Evolutionary conservation across 164 flowering plant genomes (phyloP).

Genomic region (Magnolia kwangsiensis): DNA sequence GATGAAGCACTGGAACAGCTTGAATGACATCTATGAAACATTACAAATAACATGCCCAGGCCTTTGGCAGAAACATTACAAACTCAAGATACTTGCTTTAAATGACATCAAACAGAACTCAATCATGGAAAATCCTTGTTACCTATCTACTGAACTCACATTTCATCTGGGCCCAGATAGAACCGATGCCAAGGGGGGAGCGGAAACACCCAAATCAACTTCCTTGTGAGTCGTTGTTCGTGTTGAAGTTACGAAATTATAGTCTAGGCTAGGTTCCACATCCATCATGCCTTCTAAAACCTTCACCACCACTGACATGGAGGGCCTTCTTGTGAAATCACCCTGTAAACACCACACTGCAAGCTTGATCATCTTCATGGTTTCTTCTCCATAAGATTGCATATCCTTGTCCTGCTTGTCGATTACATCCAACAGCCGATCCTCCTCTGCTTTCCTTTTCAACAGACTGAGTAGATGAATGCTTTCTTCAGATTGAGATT

Average conservation of each 20-base stretch:
- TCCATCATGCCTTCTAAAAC: slow-evolving; percentile 21
- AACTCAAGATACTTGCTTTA: not conserved
- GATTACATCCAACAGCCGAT: slow-evolving; percentile 13
- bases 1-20: too few relatives aligned
- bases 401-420: slow-evolving; percentile 5
- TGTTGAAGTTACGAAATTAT: slow-evolving; percentile 8
- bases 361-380: slow-evolving; percentile 11
- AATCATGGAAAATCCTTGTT: not conserved
- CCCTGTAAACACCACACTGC: slow-evolving; percentile 20
- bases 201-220: slow-evolving; percentile 7
- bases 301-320: slow-evolving; percentile 24
- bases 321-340: slow-evolving; percentile 16
- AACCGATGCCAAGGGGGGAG: not conserved
- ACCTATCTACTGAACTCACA: not conserved
- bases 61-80: not conserved
- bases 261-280: not conserved
- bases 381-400: slow-evolving; percentile 9
- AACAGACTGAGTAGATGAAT: slow-evolving; percentile 11
- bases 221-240: slow-evolving; percentile 6
- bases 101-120: not conserved
- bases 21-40: not conserved
- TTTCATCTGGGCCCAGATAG: slow-evolving; percentile 17
- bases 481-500: slow-evolving; percentile 7
- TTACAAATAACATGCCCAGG: not conserved
- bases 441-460: slow-evolving; percentile 6